Percentiles rank a stretch among this genome's conserved stretches.
These are phyloP conservation scores for Spatholobus suberectus DNA, from an alignment of 306 rosid species.

Conservation along the genomic window DNA sequence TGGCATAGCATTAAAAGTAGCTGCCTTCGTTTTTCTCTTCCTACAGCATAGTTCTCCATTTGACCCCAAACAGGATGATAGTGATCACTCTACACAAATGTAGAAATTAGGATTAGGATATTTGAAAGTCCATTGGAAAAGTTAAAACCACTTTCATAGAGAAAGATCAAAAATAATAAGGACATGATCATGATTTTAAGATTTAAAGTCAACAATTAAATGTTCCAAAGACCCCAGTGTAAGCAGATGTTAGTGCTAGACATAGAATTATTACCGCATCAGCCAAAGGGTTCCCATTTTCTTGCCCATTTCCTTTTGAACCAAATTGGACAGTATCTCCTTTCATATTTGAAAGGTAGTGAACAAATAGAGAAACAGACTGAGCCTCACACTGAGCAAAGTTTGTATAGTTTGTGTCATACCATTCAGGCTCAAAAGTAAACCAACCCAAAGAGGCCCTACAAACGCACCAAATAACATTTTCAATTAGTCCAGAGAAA, in stretches of 20 bases:
- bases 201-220: constrained; percentile 25
- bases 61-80: constrained; percentile 98
- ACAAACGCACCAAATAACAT: constrained; percentile 47
- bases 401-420: constrained; percentile 72
- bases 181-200: background rate
- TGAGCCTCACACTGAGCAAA: constrained; percentile 95
- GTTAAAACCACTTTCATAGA: constrained; percentile 22
- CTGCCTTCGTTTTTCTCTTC: constrained; percentile 87
- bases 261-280: constrained; percentile 68
- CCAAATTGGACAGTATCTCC: constrained; percentile 65
- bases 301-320: constrained; percentile 75
- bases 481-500: constrained; percentile 44
- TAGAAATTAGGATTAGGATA: constrained; percentile 30
- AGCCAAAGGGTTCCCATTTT: constrained; percentile 66
- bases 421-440: constrained; percentile 89
- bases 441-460: constrained; percentile 97
- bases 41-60: constrained; percentile 82
- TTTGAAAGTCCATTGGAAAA: constrained; percentile 27
- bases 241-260: constrained; percentile 29
- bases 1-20: constrained; percentile 92
- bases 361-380: constrained; percentile 82
- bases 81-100: constrained; percentile 65
- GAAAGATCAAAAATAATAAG: background rate
- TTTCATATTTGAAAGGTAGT: constrained; percentile 78
- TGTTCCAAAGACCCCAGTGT: constrained; percentile 18